Evolutionary conservation across 2,329 filamentous ascomycete species (phyloP).

Genomic region (Didymella glomerata): DNA sequence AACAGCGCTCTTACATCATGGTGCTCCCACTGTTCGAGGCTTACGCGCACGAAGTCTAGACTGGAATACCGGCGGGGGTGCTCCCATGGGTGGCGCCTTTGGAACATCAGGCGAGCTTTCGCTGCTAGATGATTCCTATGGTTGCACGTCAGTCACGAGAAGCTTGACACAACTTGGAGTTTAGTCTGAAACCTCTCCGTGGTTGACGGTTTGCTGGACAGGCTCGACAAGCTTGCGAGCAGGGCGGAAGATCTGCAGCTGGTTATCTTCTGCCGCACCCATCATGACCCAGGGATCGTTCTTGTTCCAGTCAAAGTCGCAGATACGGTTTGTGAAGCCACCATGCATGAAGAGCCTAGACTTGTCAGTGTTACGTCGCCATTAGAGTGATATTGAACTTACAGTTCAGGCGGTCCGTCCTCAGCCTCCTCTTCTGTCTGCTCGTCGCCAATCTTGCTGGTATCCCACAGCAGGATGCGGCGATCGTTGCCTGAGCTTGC

Average conservation of each 20-base stretch:
- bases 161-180: neutral
- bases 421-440: conserved; percentile 94
- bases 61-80: neutral
- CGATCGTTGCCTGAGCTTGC: conserved; percentile 93
- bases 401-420: conserved; percentile 94
- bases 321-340: conserved; percentile 94
- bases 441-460: conserved; percentile 90
- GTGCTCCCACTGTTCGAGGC: neutral
- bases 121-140: neutral
- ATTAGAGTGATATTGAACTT: conserved; percentile 53
- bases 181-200: conserved; percentile 52
- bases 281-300: conserved; percentile 97
- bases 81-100: neutral
- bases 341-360: conserved; percentile 94
- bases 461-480: conserved; percentile 95
- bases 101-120: neutral
- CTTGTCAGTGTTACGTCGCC: conserved; percentile 18
- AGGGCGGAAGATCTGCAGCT: conserved; percentile 80
- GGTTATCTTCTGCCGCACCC: conserved; percentile 94
- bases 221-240: conserved; percentile 50
- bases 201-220: conserved; percentile 46
- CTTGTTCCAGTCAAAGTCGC: conserved; percentile 97
- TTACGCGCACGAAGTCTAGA: neutral
- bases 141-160: conserved; percentile 10
- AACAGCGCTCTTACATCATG: neutral